These are phyloP conservation scores for Cnidoscolus chayamansa DNA, from an alignment of 441 rosid species.

Conservation along the genomic window DNA sequence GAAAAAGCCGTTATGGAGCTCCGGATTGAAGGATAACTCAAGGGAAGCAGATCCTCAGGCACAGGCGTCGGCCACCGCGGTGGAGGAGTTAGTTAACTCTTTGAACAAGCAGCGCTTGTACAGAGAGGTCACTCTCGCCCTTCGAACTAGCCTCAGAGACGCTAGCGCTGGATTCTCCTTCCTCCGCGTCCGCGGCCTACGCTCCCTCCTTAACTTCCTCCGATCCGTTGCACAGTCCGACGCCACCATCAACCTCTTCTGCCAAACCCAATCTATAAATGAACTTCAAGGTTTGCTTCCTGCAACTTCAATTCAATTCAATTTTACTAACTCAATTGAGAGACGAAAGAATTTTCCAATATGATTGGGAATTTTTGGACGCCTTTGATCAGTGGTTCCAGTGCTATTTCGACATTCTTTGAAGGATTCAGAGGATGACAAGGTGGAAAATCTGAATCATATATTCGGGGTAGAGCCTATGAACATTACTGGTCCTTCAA, in stretches of 20 bases:
- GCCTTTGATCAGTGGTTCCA: conserved; percentile 59
- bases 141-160: conserved; percentile 74
- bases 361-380: background rate
- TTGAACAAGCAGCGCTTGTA: conserved; percentile 57
- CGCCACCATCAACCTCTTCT: conserved; percentile 60
- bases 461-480: conserved; percentile 74
- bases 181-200: conserved; percentile 81
- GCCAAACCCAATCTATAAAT: conserved; percentile 63
- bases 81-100: conserved; percentile 64
- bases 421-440: conserved; percentile 56
- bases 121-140: conserved; percentile 86
- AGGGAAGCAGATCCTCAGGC: conserved; percentile 21
- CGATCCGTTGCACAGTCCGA: conserved; percentile 70
- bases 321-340: background rate
- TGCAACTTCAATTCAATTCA: background rate
- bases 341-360: background rate
- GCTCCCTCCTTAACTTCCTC: conserved; percentile 76
- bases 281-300: conserved; percentile 61
- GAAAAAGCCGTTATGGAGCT: conserved; percentile 71
- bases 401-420: conserved; percentile 67
- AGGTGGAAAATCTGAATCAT: conserved; percentile 64
- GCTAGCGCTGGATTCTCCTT: conserved; percentile 85
- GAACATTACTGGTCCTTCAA: conserved; percentile 76
- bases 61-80: conserved; percentile 43
- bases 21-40: conserved; percentile 38